A percentile compares a stretch with the other conserved stretches of the same genome.
Evolutionary conservation across 2,329 filamentous ascomycete species (phyloP).

Genomic region (Shiraia bambusicola): DNA sequence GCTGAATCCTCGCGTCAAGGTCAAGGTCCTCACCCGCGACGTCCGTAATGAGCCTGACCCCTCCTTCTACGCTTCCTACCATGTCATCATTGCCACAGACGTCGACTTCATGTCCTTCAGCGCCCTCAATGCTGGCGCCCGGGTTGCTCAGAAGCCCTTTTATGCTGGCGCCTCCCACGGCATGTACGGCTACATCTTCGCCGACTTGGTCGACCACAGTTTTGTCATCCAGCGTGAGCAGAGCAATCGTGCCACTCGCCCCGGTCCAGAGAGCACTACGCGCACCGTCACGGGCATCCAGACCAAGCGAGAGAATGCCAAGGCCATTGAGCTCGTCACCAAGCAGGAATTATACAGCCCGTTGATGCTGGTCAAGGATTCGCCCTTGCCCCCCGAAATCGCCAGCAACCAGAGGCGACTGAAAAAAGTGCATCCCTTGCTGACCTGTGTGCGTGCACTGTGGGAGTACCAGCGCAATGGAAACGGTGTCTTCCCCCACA

Average conservation of each 20-base stretch:
- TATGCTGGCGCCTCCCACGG: conserved; percentile 88
- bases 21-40: conserved; percentile 69
- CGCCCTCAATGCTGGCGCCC: conserved; percentile 82
- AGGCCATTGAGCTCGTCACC: conserved; percentile 79
- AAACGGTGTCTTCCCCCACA: conserved; percentile 49
- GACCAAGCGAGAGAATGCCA: conserved; percentile 62
- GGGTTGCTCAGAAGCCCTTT: conserved; percentile 75
- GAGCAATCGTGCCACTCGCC: conserved; percentile 65
- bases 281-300: conserved; percentile 72
- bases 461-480: conserved; percentile 76
- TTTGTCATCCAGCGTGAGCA: conserved; percentile 85
- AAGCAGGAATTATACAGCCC: conserved; percentile 91
- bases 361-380: conserved; percentile 80
- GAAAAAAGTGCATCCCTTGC: conserved; percentile 74
- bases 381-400: conserved; percentile 69
- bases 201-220: conserved; percentile 85
- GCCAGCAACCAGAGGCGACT: conserved; percentile 67
- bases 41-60: conserved; percentile 62
- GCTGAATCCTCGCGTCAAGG: conserved; percentile 83
- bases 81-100: conserved; percentile 88
- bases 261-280: conserved; percentile 73
- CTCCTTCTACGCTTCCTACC: conserved; percentile 75
- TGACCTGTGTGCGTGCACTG: conserved; percentile 83
- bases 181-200: conserved; percentile 92
- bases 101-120: conserved; percentile 73